A percentile compares a stretch with the other conserved stretches of the same genome.
These are phyloP conservation scores for Raffaelea ambrosiae DNA, from an alignment of 2,329 filamentous ascomycete genomes.

Conservation along the genomic window DNA sequence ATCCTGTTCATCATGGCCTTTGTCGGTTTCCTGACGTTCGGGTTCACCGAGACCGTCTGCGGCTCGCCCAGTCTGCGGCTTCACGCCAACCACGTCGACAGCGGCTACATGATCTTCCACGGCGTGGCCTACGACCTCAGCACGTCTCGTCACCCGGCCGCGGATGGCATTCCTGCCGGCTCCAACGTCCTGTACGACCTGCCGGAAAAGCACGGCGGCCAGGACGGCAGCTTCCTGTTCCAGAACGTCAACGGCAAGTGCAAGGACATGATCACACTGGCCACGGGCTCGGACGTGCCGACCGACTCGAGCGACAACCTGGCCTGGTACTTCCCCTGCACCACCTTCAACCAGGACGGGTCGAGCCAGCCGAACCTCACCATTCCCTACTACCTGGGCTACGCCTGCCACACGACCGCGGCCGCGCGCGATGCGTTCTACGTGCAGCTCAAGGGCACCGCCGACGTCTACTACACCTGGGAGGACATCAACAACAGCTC, in stretches of 20 bases:
- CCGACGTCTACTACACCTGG: slow-evolving; percentile 96
- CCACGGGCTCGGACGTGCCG: slow-evolving; percentile 66
- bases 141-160: slow-evolving; percentile 67
- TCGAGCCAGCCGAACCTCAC: slow-evolving; percentile 70
- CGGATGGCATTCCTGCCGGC: slow-evolving; percentile 62
- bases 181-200: slow-evolving; percentile 83
- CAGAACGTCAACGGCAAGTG: slow-evolving; percentile 97
- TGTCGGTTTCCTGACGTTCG: slow-evolving; percentile 76
- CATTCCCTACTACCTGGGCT: slow-evolving; percentile 69
- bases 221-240: slow-evolving; percentile 94
- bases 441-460: slow-evolving; percentile 51
- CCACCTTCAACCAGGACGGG: slow-evolving; percentile 85
- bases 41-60: slow-evolving; percentile 82
- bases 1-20: slow-evolving; percentile 80
- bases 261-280: slow-evolving; percentile 76
- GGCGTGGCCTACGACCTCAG: slow-evolving; percentile 82
- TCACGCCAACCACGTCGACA: slow-evolving; percentile 70
- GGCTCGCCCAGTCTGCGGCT: slow-evolving; percentile 62
- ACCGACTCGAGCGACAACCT: slow-evolving; percentile 64
- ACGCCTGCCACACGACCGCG: slow-evolving; percentile 75
- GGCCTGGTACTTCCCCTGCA: slow-evolving; percentile 97
- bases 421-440: slow-evolving; percentile 69
- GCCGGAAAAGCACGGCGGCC: slow-evolving; percentile 71
- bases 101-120: slow-evolving; percentile 93
- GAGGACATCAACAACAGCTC: slow-evolving; percentile 82